These are phyloP conservation scores for Rhodotorula sp. DNA, from an alignment of 1,284 basidiomycete genomes.

Conservation along the genomic window DNA sequence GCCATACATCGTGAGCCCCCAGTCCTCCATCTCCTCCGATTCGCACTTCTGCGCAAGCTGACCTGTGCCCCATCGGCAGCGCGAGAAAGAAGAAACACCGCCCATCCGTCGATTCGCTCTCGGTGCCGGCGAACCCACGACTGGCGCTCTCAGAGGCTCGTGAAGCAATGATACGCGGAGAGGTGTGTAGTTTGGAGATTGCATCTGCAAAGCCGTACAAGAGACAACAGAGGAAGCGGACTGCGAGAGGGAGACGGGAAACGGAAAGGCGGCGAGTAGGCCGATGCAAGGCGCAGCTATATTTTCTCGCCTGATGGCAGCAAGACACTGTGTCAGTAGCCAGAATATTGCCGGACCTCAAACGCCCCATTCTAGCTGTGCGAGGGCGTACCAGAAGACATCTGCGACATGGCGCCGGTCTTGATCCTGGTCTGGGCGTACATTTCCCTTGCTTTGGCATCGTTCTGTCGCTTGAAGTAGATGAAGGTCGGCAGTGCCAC, in stretches of 20 bases:
- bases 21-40: no score
- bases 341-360: no score
- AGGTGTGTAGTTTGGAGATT: background rate
- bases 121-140: no score
- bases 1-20: no score
- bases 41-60: no score
- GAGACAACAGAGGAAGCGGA: background rate
- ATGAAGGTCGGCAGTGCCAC: constrained; percentile 32
- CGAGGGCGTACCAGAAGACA: constrained; percentile 10
- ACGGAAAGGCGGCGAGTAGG: background rate
- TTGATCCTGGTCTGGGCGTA: constrained; percentile 16
- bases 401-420: constrained; percentile 17
- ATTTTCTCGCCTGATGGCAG: constrained; percentile 11
- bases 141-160: background rate
- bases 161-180: background rate
- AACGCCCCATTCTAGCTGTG: no score
- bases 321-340: background rate
- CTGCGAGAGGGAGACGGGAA: background rate
- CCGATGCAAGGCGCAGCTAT: background rate
- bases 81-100: no score
- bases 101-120: no score
- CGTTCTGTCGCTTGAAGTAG: constrained; percentile 28
- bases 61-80: no score
- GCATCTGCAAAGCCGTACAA: background rate
- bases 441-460: constrained; percentile 15